Percentiles rank a stretch among this genome's conserved stretches.
phyloP scores from a whole-genome alignment of 192 early-diverging fungal genomes.

The Oehlia diaphana region DNA sequence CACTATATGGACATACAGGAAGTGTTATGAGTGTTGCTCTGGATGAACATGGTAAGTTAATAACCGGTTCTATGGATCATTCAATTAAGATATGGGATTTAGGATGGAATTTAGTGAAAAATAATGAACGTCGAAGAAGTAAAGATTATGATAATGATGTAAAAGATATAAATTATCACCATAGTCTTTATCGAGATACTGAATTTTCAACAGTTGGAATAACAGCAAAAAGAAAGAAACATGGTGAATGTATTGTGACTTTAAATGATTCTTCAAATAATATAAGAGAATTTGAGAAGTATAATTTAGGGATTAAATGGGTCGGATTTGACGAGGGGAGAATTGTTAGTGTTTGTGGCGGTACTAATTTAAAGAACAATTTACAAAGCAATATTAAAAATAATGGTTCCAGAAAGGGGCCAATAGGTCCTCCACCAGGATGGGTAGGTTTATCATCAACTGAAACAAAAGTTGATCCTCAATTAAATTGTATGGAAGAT shows the following conservation, averaged over 20 bases:
- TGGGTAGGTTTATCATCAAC: background rate
- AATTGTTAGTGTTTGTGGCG: slow-evolving; percentile 18
- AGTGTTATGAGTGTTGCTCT: slow-evolving; percentile 49
- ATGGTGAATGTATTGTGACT: slow-evolving; percentile 21
- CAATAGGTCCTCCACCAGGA: slow-evolving; percentile 12
- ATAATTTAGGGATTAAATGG: slow-evolving; percentile 11
- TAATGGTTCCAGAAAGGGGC: background rate
- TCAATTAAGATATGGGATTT: slow-evolving; percentile 55
- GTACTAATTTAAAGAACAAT: background rate
- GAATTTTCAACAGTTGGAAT: slow-evolving; percentile 6
- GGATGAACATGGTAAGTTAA: slow-evolving; percentile 35
- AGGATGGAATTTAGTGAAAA: slow-evolving; percentile 1
- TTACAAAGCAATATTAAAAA: background rate
- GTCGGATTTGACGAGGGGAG: slow-evolving; percentile 22
- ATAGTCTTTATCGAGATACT: background rate
- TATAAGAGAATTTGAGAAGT: background rate
- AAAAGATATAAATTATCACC: background rate
- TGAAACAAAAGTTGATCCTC: background rate
- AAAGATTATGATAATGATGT: background rate
- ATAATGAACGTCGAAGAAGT: background rate
- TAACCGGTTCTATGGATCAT: slow-evolving; percentile 45
- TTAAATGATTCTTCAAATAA: background rate
- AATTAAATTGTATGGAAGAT: background rate
- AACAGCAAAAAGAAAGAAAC: slow-evolving; percentile 6
- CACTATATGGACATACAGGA: slow-evolving; percentile 48